Percentiles rank a stretch among this genome's conserved stretches.
These are phyloP conservation scores for Ustanciosporium gigantosporum DNA, from an alignment of 1,284 basidiomycete species.

Conservation along the genomic window DNA sequence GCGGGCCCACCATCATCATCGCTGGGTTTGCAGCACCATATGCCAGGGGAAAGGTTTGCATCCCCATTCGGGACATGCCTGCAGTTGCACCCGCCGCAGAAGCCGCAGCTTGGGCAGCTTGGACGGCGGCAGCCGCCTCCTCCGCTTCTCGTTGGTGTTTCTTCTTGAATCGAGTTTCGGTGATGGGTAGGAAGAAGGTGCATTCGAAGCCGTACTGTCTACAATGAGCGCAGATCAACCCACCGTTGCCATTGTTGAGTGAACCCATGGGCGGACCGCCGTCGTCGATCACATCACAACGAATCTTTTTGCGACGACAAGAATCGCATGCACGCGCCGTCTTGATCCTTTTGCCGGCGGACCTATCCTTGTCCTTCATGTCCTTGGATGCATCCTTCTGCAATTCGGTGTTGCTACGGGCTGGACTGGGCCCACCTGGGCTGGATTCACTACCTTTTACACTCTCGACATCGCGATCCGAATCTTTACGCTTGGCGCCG, in stretches of 20 bases:
- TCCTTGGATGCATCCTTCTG: slow-evolving; percentile 8
- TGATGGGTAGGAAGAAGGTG: slow-evolving; percentile 89
- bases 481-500: background rate
- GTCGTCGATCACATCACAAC: slow-evolving; percentile 63
- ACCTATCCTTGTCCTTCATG: slow-evolving; percentile 30
- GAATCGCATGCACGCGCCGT: slow-evolving; percentile 87
- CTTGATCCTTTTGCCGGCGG: slow-evolving; percentile 74
- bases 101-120: slow-evolving; percentile 27
- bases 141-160: slow-evolving; percentile 70
- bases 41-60: background rate
- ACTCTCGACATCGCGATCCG: background rate
- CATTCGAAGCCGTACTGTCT: slow-evolving; percentile 50
- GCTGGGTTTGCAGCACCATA: background rate
- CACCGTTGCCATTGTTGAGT: slow-evolving; percentile 47
- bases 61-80: background rate
- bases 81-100: background rate
- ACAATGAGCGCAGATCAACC: slow-evolving; percentile 47
- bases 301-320: slow-evolving; percentile 89
- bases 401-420: slow-evolving; percentile 1
- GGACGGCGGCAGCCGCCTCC: slow-evolving; percentile 66
- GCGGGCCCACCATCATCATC: background rate
- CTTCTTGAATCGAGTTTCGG: slow-evolving; percentile 97
- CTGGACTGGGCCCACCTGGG: background rate
- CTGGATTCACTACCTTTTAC: background rate
- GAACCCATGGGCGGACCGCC: slow-evolving; percentile 50